Percentiles rank a stretch among this genome's conserved stretches.
These are phyloP conservation scores for Xylaria sp. DNA, from an alignment of 2,329 filamentous ascomycete genomes.

Conservation along the genomic window DNA sequence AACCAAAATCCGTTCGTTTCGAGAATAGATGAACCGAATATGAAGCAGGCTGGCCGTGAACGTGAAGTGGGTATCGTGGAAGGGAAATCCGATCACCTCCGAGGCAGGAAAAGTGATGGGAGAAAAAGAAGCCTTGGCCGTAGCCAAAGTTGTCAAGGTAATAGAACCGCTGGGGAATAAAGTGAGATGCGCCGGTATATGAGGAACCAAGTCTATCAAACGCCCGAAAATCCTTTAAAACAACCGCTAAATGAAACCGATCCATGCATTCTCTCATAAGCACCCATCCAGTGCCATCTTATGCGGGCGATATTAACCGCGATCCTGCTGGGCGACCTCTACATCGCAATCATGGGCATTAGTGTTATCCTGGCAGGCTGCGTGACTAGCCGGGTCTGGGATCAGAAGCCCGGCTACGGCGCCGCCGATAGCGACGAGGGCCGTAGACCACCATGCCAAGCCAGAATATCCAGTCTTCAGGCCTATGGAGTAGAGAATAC, in stretches of 20 bases:
- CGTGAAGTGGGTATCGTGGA: conserved; percentile 32
- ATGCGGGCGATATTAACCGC: not conserved
- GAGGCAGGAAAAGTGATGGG: not conserved
- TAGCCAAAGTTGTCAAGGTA: conserved; percentile 18
- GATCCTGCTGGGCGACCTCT: conserved; percentile 27
- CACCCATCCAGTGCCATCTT: not conserved
- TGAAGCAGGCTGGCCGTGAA: conserved; percentile 5
- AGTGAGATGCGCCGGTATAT: conserved; percentile 33
- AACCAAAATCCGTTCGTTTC: conserved; percentile 29
- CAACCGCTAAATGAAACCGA: conserved; percentile 25
- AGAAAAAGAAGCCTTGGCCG: conserved; percentile 1
- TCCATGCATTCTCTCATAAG: conserved; percentile 18
- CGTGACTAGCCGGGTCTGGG: conserved; percentile 66
- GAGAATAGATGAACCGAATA: conserved; percentile 7
- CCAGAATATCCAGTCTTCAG: conserved; percentile 84
- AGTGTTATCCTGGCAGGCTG: conserved; percentile 6
- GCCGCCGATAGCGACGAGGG: conserved; percentile 78
- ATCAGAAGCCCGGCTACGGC: conserved; percentile 81
- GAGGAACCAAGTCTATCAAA: conserved; percentile 34
- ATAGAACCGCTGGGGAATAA: conserved; percentile 20
- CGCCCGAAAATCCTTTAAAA: conserved; percentile 25
- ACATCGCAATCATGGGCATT: conserved; percentile 27
- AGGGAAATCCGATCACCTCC: conserved; percentile 14
- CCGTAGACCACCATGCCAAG: conserved; percentile 93
- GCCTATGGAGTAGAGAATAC: conserved; percentile 83